A percentile compares a stretch with the other conserved stretches of the same genome.
Evolutionary conservation across 148 eudicot species (phyloP).

Genomic region (Persicaria maculosa): DNA sequence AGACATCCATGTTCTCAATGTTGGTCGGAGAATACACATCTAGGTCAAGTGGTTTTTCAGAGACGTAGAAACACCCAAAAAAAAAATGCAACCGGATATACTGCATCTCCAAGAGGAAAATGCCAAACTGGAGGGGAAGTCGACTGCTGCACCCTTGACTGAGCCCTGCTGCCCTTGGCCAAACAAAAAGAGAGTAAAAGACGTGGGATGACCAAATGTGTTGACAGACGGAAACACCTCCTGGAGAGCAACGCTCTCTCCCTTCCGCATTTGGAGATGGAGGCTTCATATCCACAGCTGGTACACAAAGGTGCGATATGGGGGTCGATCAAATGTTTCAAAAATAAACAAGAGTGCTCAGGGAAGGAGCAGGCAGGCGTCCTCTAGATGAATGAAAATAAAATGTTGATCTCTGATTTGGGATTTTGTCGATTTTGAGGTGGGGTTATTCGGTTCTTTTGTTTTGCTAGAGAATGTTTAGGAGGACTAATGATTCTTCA

Average conservation of each 20-base stretch:
- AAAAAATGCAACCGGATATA: slow-evolving; percentile 9
- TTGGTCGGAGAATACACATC: slow-evolving; percentile 82
- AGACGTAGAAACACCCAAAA: neutral
- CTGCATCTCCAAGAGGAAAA: slow-evolving; percentile 7
- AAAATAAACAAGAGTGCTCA: slow-evolving; percentile 6
- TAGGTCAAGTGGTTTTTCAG: slow-evolving; percentile 46
- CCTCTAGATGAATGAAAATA: slow-evolving; percentile 1
- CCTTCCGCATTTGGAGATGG: neutral
- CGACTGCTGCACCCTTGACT: neutral
- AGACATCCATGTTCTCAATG: slow-evolving; percentile 72
- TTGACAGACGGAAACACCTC: neutral
- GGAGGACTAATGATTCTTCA: neutral
- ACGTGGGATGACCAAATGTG: neutral
- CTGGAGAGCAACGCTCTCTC: neutral
- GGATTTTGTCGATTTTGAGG: neutral
- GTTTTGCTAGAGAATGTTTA: slow-evolving; percentile 7
- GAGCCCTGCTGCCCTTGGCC: neutral
- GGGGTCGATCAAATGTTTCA: neutral
- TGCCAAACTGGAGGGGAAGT: slow-evolving; percentile 4
- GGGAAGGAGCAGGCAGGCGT: neutral
- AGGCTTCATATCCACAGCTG: neutral
- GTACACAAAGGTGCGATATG: neutral
- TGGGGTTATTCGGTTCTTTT: slow-evolving; percentile 8
- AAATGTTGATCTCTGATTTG: slow-evolving; percentile 8
- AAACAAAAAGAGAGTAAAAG: neutral